Conservation (phyloP, 2,329 filamentous ascomycete genomes). For the Aspergillus puulaauensis region DNA sequence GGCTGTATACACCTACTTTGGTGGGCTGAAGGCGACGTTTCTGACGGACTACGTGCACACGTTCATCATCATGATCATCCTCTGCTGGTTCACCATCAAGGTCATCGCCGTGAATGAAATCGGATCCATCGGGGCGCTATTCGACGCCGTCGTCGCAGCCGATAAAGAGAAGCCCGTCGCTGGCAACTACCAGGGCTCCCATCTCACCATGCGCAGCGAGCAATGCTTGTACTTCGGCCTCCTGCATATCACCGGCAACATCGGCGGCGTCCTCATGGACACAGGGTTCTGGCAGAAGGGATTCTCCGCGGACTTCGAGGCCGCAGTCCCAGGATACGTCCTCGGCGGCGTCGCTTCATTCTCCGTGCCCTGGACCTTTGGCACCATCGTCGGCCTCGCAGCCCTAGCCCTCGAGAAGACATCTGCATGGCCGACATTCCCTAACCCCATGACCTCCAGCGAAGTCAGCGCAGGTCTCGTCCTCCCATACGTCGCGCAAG, state of each 20-base stretch:
- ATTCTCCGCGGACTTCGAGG: neutral
- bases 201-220: constrained; percentile 3
- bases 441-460: too few species aligned
- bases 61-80: neutral
- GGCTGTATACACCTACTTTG: constrained; percentile 2
- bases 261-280: constrained; percentile 2
- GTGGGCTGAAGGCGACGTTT: constrained; percentile 1
- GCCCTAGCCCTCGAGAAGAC: too few species aligned
- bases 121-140: neutral
- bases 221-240: constrained; percentile 3
- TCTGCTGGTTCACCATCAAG: constrained; percentile 5
- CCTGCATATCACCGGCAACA: neutral
- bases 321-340: neutral
- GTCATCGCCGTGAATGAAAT: neutral
- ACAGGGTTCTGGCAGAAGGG: constrained; percentile 6
- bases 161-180: constrained; percentile 5
- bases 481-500: too few species aligned
- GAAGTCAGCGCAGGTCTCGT: too few species aligned
- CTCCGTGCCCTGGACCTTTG: neutral
- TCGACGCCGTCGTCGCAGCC: neutral
- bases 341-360: constrained; percentile 31
- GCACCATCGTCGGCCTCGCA: neutral
- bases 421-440: too few species aligned
- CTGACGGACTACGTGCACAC: constrained; percentile 4
- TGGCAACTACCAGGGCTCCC: constrained; percentile 2